Base-by-base conservation (phyloP, 1,284 basidiomycete species). In the Ganoderma sinense region DNA sequence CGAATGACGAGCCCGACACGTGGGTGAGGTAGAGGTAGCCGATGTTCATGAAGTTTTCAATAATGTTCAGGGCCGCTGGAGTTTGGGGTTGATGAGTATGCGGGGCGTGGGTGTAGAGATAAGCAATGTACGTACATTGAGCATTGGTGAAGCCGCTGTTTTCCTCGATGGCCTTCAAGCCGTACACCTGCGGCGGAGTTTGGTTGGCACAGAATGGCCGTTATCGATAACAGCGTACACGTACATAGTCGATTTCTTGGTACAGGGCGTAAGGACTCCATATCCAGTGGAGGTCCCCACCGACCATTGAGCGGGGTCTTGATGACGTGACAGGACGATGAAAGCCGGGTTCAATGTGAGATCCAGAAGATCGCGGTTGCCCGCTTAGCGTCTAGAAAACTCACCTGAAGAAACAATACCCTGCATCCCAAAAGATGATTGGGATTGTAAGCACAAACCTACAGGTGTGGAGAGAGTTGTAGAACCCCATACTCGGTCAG, bases 281-380 rank as follows among this genome's bases (percentile, higher is more conserved):
- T 62, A 97, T 88, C 94, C 94, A 96, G 74, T 94, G 91, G 51
- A 96, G 84, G 81, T 96, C 94, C 1, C 95, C 95, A 1, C 94
- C 94, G n/a, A 79, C 76, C 85, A 92, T 88, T 8, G 88, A 89
- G 31, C 89, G 84, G 5, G 89, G 91, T 62, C 89, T 88, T 67
- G 40, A 51, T 26, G 53, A 65, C 36, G 53, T 51, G 11, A 51
- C 48, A 51, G 48, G n/a, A 55, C 31, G n/a, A 33, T 31, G 48
- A 41, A 51, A 39, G 20, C 26, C 43, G 26, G 48, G 36, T n/a
- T 16, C 36, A 61, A 36, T 39, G 33, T 23, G 8, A 59, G 33
- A 59, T 48, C 62, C 16, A 33, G 41, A 45, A 63, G 20, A 29
- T 45, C 11, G 53, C 29, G 16, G 31, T 31, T 51, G 48, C 11